A percentile compares a stretch with the other conserved stretches of the same genome.
These are phyloP conservation scores for Arthromyces matolae DNA, from an alignment of 768 basidiomycete genomes.

Conservation along the genomic window DNA sequence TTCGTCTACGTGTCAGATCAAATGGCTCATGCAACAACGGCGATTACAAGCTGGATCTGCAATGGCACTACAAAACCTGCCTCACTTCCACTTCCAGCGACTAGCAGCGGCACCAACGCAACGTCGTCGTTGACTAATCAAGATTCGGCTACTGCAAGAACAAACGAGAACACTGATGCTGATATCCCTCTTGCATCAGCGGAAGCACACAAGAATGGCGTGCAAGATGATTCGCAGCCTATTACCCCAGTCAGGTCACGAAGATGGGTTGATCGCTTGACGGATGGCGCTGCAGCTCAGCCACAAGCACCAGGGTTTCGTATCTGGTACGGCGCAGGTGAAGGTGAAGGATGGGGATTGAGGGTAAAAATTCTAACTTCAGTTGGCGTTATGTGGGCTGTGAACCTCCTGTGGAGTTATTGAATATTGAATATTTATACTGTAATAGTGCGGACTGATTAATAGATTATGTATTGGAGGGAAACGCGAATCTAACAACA, in stretches of 20 bases:
- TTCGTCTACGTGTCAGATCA: conserved; percentile 81
- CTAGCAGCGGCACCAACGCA: conserved; percentile 4
- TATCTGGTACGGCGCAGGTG: conserved; percentile 26
- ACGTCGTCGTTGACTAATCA: conserved; percentile 9
- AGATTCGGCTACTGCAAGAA: conserved; percentile 10
- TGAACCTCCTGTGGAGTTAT: conserved; percentile 59
- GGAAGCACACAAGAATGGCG: conserved; percentile 8
- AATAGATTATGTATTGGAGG: no score
- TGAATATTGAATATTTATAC: conserved; percentile 8
- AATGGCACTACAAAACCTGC: conserved; percentile 22
- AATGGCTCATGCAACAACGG: conserved; percentile 70
- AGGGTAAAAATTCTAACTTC: conserved; percentile 40
- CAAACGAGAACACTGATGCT: conserved; percentile 15
- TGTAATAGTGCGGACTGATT: no score
- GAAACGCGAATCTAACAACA: no score
- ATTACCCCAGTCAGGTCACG: conserved; percentile 37
- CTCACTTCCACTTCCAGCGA: conserved; percentile 12
- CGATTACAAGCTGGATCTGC: conserved; percentile 62
- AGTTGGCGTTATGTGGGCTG: conserved; percentile 53
- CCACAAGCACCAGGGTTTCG: conserved; percentile 23
- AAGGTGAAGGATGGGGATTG: conserved; percentile 34
- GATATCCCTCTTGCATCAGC: conserved; percentile 20
- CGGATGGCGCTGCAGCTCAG: conserved; percentile 29
- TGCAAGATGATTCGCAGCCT: conserved; percentile 32
- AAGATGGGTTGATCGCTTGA: conserved; percentile 51